Evolutionary conservation across 2,329 filamentous ascomycete genomes (phyloP).

Genomic region (Sporothrix schenckii): DNA sequence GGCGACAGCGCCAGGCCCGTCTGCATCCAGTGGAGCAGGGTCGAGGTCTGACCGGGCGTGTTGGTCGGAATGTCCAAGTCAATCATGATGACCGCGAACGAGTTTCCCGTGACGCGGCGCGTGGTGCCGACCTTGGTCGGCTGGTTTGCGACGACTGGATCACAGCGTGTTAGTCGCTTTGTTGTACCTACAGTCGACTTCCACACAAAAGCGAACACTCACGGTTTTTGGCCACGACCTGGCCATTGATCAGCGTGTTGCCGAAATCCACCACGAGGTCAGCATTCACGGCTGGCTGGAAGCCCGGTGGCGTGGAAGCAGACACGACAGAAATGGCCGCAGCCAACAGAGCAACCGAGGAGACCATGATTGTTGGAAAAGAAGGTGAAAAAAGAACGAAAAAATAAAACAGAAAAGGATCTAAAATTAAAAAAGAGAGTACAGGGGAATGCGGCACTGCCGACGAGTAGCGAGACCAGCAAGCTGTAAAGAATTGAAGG

Average conservation of each 20-base stretch:
- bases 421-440: neutral
- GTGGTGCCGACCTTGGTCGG: conserved; percentile 39
- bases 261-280: conserved; percentile 49
- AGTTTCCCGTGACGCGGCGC: conserved; percentile 46
- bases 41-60: conserved; percentile 43
- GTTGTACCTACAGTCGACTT: neutral
- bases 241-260: conserved; percentile 45
- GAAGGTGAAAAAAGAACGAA: neutral
- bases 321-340: conserved; percentile 36
- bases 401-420: neutral
- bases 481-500: conserved; percentile 25
- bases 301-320: conserved; percentile 49
- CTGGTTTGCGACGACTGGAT: conserved; percentile 27
- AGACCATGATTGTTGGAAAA: conserved; percentile 32
- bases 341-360: conserved; percentile 39
- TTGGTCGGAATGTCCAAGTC: conserved; percentile 54
- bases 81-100: conserved; percentile 50
- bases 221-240: conserved; percentile 46
- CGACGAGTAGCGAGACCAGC: conserved; percentile 32
- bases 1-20: conserved; percentile 43
- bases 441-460: conserved; percentile 24
- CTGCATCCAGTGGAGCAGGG: conserved; percentile 51
- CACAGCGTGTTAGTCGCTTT: neutral
- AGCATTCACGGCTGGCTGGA: conserved; percentile 45
- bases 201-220: conserved; percentile 30